Evolutionary conservation across 345 rosid species (phyloP), one percentile per base, ranked within the genome.

Genomic region (Aurinia saxatilis): DNA sequence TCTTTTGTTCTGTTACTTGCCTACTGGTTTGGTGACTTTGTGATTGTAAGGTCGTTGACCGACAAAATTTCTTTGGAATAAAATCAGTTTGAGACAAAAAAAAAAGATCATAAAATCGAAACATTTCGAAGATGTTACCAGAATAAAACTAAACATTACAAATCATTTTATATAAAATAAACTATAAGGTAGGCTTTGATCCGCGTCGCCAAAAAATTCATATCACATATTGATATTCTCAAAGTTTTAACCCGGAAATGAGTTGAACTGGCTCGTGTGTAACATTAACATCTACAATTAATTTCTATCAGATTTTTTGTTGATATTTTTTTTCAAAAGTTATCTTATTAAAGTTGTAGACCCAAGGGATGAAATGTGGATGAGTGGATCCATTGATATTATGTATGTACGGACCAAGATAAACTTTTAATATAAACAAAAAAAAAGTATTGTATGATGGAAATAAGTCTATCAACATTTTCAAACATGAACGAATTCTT

Each of bases 331-430:
- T 57, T 57, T 13, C 34, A 59, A n/a, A 11, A 44, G 30, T 39
- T 31, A 36, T 41, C 5, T 17, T 38, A 60, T 60, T 58, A 50
- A 39, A 58, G 30, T 51, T 18, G 64, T 68, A 68, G 73, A 68
- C 66, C 53, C 67, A 6, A 17, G 0, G n/a, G 6, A 19, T 17
- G n/a, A 40, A 34, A 59, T 41, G 37, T 27, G 38, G 42, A 33
- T 50, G 50, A 33, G 37, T 27, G 38, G 42, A 33, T 50, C 30
- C 36, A 42, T 34, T 59, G 16, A 31, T 68, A 50, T 49, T 16
- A 33, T 33, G 53, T 50, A 50, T 33, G 53, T 50, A 50, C 53
- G 66, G 50, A 50, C 44, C 10, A 34, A 13, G 10, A 19, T 6
- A 19, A 41, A 23, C 1, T 1, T 18, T n/a, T 1, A 46, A n/a